phyloP scores from a whole-genome alignment of 2,329 filamentous ascomycete genomes.

The Colletotrichum acutatum region DNA sequence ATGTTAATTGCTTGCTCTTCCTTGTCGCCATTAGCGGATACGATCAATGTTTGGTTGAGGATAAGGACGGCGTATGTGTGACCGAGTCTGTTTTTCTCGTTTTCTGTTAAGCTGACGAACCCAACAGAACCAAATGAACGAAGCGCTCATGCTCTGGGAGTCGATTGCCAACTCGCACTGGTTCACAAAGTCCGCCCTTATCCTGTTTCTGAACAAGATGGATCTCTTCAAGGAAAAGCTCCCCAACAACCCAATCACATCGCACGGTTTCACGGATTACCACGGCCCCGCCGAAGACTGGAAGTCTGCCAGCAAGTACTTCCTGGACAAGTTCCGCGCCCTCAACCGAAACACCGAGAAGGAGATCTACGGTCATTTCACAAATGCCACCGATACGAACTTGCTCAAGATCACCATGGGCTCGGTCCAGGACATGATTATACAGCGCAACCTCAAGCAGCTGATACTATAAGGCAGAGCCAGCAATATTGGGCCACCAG shows the following conservation, averaged over 20 bases:
- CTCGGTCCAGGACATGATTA: slow-evolving; percentile 88
- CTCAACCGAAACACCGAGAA: slow-evolving; percentile 77
- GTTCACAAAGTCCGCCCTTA: slow-evolving; percentile 85
- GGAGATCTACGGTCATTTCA: slow-evolving; percentile 72
- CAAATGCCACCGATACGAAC: slow-evolving; percentile 75
- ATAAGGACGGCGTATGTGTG: slow-evolving; percentile 87
- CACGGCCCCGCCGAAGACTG: slow-evolving; percentile 76
- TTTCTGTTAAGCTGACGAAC: slow-evolving; percentile 36
- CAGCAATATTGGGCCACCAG: slow-evolving; percentile 10
- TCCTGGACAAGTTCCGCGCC: slow-evolving; percentile 82
- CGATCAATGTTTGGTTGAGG: slow-evolving; percentile 95
- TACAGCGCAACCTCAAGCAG: slow-evolving; percentile 84
- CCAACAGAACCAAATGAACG: slow-evolving; percentile 87
- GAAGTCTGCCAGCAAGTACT: slow-evolving; percentile 82
- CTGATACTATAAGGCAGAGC: slow-evolving; percentile 70
- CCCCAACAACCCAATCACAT: slow-evolving; percentile 74
- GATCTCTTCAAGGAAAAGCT: slow-evolving; percentile 86
- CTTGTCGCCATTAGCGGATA: slow-evolving; percentile 96
- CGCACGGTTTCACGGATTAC: slow-evolving; percentile 83
- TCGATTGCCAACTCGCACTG: slow-evolving; percentile 88
- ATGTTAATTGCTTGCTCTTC: slow-evolving; percentile 91
- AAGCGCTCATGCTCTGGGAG: slow-evolving; percentile 88
- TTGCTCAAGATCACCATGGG: slow-evolving; percentile 88
- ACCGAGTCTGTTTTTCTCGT: not conserved
- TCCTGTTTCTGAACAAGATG: slow-evolving; percentile 90